Conservation (phyloP, 805 yeast species). For the Kluyveromyces dobzhanskii region DNA sequence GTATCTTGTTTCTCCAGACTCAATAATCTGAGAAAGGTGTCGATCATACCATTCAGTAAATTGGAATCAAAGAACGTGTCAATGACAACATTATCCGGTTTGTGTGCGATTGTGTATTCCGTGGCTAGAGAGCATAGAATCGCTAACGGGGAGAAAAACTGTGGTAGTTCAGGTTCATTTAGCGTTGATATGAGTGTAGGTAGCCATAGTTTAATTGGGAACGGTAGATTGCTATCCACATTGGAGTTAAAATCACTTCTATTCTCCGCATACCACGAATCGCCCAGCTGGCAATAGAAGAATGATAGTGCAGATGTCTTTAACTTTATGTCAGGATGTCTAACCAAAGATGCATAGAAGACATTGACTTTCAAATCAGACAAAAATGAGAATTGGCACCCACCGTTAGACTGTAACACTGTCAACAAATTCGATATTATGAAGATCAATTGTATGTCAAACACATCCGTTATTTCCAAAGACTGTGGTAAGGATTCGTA, state of each 20-base stretch:
- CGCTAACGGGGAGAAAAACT: constrained; percentile 1
- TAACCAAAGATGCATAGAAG: constrained; percentile 2
- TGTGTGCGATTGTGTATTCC: background rate
- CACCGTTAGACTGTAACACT: background rate
- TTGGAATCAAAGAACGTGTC: constrained; percentile 18
- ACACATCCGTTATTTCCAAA: background rate
- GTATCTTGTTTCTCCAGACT: constrained; percentile 12
- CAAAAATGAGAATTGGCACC: background rate
- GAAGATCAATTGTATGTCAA: constrained; percentile 2
- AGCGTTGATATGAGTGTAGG: constrained; percentile 4
- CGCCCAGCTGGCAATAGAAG: constrained; percentile 3
- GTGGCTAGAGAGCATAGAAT: constrained; percentile 1
- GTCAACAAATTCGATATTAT: constrained; percentile 1
- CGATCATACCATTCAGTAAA: constrained; percentile 17
- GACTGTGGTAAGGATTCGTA: constrained; percentile 2
- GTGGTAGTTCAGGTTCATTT: constrained; percentile 3
- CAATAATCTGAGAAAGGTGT: constrained; percentile 18
- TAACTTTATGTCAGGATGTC: constrained; percentile 4
- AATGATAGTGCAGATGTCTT: constrained; percentile 4
- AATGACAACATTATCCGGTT: constrained; percentile 18
- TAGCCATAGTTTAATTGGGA: constrained; percentile 4
- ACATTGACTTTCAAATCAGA: background rate
- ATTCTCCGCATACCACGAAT: constrained; percentile 1
- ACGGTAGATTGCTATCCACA: background rate
- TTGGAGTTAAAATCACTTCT: background rate